A percentile compares a stretch with the other conserved stretches of the same genome.
phyloP scores from a whole-genome alignment of 805 yeast genomes.

The Teunomyces lycoperdinae region DNA sequence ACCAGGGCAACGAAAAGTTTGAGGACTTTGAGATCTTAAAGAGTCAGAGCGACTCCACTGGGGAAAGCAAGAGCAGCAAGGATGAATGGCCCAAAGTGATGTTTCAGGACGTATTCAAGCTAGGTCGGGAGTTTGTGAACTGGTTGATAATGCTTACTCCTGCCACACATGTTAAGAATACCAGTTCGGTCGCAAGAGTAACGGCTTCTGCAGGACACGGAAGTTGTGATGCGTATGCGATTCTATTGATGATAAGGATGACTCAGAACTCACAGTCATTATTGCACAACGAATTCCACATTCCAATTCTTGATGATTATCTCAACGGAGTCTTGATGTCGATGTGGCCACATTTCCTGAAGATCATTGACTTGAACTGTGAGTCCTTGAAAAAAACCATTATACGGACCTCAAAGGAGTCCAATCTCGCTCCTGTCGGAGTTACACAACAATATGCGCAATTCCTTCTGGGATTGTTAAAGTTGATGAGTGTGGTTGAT shows the following conservation, averaged over 20 bases:
- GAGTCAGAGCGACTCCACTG: conserved; percentile 8
- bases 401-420: conserved; percentile 25
- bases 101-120: conserved; percentile 37
- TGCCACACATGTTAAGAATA: conserved; percentile 7
- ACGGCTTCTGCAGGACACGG: conserved; percentile 15
- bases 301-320: conserved; percentile 71
- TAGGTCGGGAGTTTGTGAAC: conserved; percentile 44
- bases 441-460: conserved; percentile 80
- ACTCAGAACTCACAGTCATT: conserved; percentile 63
- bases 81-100: conserved; percentile 36
- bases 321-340: conserved; percentile 60
- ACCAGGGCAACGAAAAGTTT: conserved; percentile 39
- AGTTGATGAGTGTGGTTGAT: conserved; percentile 35
- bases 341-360: conserved; percentile 87
- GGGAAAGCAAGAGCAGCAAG: conserved; percentile 5
- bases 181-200: conserved; percentile 15
- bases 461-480: conserved; percentile 66
- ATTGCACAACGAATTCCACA: conserved; percentile 60
- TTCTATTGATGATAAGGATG: conserved; percentile 70
- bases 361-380: conserved; percentile 73
- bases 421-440: conserved; percentile 44
- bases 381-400: conserved; percentile 59
- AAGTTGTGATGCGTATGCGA: conserved; percentile 73
- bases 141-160: conserved; percentile 46
- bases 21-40: conserved; percentile 16